These are phyloP conservation scores for Ceratobasidium sp. DNA, from an alignment of 1,284 basidiomycete species.

Conservation along the genomic window DNA sequence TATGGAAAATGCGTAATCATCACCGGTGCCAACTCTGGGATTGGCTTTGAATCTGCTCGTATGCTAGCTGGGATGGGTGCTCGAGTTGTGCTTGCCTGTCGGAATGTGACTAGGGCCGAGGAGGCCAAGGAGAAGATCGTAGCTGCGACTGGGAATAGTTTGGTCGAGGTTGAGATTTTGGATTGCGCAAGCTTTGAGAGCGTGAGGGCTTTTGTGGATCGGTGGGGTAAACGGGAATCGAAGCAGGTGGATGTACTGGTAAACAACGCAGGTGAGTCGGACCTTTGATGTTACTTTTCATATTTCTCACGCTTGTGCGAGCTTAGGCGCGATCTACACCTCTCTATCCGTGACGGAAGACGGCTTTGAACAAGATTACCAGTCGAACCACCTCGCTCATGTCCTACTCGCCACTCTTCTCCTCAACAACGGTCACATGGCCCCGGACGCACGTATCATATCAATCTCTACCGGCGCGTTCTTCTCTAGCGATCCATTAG, in stretches of 20 bases:
- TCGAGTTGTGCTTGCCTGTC: constrained; percentile 47
- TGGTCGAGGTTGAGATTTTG: constrained; percentile 40
- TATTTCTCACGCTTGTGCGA: constrained; percentile 14
- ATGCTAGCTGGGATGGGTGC: constrained; percentile 47
- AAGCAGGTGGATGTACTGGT: constrained; percentile 44
- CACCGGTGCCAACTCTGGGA: too few relatives aligned
- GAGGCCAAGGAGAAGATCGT: constrained; percentile 47
- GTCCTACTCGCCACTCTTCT: constrained; percentile 35
- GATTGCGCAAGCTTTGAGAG: constrained; percentile 42
- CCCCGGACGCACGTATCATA: constrained; percentile 44
- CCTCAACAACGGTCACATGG: constrained; percentile 40
- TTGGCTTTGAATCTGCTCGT: constrained; percentile 48
- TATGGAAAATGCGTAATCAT: constrained; percentile 46
- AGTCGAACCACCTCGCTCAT: constrained; percentile 45
- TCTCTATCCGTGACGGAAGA: constrained; percentile 29
- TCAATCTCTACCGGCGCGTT: constrained; percentile 38
- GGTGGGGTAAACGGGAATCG: constrained; percentile 43
- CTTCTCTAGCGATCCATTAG: constrained; percentile 36
- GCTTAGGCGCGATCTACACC: constrained; percentile 18
- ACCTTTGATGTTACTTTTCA: neutral
- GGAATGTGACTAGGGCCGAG: constrained; percentile 25
- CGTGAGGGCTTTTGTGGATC: constrained; percentile 39
- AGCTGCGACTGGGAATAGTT: constrained; percentile 23
- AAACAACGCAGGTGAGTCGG: constrained; percentile 47
- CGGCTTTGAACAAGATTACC: constrained; percentile 45